Conservation (phyloP, 495 filamentous ascomycete genomes). For the Staphylotrichum tortipilum region DNA sequence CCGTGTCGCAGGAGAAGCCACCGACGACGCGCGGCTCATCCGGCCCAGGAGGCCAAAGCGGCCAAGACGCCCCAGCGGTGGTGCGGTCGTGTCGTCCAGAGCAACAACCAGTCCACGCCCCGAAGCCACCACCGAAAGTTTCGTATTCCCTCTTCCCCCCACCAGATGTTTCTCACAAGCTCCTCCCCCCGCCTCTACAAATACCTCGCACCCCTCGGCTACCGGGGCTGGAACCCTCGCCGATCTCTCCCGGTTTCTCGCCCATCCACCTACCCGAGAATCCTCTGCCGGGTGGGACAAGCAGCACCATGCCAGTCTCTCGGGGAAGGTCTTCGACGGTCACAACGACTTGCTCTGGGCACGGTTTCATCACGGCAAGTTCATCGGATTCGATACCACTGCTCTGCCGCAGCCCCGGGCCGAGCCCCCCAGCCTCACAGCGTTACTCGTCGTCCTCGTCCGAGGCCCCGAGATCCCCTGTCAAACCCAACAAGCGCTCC, state of each 20-base stretch:
- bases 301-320: neutral
- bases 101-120: conserved; percentile 1
- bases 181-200: neutral
- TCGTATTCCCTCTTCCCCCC: conserved; percentile 25
- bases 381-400: conserved; percentile 9
- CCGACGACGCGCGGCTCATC: neutral
- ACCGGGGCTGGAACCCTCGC: conserved; percentile 1
- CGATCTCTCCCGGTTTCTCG: neutral
- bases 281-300: neutral
- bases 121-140: conserved; percentile 10
- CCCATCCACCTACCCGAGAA: neutral
- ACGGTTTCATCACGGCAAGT: neutral
- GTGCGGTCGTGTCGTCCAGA: neutral
- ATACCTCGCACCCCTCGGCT: neutral
- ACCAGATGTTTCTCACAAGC: neutral
- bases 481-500: neutral
- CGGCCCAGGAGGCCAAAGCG: neutral
- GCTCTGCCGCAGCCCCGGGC: neutral
- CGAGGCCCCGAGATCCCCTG: neutral
- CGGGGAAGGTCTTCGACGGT: neutral
- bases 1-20: neutral
- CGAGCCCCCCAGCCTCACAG: neutral
- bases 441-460: neutral
- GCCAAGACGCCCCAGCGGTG: neutral
- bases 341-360: neutral